Conservation (phyloP, 352 stramenopile species). For the Saprolegnia parasitica region DNA sequence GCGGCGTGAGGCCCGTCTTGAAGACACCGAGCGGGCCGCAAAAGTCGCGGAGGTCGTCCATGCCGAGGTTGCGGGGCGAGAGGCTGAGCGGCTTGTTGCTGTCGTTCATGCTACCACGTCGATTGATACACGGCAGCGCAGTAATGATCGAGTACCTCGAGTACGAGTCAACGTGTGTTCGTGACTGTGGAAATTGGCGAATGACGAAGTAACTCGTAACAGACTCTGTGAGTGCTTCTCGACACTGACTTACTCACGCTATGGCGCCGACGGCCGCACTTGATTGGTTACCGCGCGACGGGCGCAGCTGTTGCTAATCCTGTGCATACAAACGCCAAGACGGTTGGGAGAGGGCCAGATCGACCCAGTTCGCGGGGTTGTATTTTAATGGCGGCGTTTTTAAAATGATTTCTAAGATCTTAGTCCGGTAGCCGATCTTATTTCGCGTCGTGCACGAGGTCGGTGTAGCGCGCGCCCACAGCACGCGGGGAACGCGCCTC, state of each 20-base stretch:
- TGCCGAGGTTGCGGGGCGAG: conserved; percentile 71
- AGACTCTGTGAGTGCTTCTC: conserved; percentile 23
- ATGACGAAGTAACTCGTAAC: conserved; percentile 29
- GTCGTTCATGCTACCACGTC: conserved; percentile 23
- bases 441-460: too few relatives aligned
- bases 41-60: conserved; percentile 82
- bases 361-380: background rate
- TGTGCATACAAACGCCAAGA: background rate
- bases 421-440: too few relatives aligned
- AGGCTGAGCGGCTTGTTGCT: conserved; percentile 61
- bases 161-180: background rate
- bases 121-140: background rate
- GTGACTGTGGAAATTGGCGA: conserved; percentile 18
- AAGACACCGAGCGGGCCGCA: conserved; percentile 70
- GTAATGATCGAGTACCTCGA: background rate
- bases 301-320: background rate
- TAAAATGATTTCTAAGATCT: too few relatives aligned
- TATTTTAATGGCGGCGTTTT: too few relatives aligned
- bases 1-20: conserved; percentile 77
- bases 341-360: background rate
- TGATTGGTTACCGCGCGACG: conserved; percentile 4
- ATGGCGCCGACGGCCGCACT: background rate
- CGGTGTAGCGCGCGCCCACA: too few relatives aligned
- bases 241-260: conserved; percentile 28
- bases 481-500: too few relatives aligned